phyloP scores from a whole-genome alignment of 495 filamentous ascomycete species.

The Talaromyces stipitatus region DNA sequence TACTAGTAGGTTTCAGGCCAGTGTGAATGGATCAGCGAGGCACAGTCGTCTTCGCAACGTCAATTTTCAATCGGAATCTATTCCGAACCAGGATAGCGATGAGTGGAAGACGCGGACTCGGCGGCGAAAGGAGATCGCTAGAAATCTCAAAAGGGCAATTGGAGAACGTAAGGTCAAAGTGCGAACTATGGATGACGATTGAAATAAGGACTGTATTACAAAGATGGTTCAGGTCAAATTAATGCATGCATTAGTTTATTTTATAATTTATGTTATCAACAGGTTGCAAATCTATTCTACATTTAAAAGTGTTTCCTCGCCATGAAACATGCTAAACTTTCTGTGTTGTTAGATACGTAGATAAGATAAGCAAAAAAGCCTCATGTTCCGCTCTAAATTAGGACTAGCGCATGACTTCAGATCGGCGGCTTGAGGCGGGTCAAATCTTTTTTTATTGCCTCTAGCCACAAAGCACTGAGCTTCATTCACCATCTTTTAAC shows the following conservation, averaged over 20 bases:
- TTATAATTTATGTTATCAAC: background rate
- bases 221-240: background rate
- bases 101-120: constrained; percentile 49
- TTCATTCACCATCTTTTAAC: background rate
- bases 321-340: too few species aligned
- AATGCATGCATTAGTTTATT: background rate
- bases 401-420: background rate
- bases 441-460: background rate
- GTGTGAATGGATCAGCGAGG: constrained; percentile 39
- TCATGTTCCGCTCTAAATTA: background rate
- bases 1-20: constrained; percentile 34
- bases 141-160: constrained; percentile 31
- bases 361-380: background rate
- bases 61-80: constrained; percentile 24
- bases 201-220: constrained; percentile 1
- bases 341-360: background rate
- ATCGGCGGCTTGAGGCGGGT: too few species aligned
- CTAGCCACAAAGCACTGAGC: background rate
- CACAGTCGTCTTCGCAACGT: constrained; percentile 35
- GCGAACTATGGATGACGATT: constrained; percentile 28
- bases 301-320: background rate
- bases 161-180: constrained; percentile 30
- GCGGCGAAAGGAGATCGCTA: constrained; percentile 47
- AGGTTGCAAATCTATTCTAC: background rate
- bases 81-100: constrained; percentile 47